Percentiles rank a stretch among this genome's conserved stretches.
phyloP scores from a whole-genome alignment of 106 monocot species.

The Allium sativum region DNA sequence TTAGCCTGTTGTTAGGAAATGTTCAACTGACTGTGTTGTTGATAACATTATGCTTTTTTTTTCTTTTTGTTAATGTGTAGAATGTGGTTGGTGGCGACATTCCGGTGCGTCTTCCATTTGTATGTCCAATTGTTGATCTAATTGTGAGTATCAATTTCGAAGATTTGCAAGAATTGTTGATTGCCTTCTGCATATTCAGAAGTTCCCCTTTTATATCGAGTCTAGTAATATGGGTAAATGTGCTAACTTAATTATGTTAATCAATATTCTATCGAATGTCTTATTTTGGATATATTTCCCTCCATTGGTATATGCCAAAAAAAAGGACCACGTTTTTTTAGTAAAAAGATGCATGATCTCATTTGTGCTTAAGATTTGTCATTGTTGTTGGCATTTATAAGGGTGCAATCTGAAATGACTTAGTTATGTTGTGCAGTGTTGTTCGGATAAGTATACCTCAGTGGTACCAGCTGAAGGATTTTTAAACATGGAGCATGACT shows the following conservation, averaged over 20 bases:
- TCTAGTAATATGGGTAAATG: neutral
- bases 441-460: neutral
- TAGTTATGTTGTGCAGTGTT: neutral
- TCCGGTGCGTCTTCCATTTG: neutral
- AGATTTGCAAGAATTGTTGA: neutral
- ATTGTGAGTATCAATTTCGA: neutral
- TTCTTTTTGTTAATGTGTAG: neutral
- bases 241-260: neutral
- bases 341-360: too few species aligned
- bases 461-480: neutral
- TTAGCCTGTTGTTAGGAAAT: too few species aligned
- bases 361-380: neutral
- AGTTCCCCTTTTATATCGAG: neutral
- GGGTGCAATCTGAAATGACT: too few species aligned
- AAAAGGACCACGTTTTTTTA: too few species aligned
- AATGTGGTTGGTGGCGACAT: neutral
- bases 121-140: neutral
- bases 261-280: too few species aligned
- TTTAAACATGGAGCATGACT: neutral
- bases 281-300: too few species aligned
- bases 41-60: too few species aligned
- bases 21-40: too few species aligned
- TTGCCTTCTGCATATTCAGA: constrained; percentile 5
- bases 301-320: too few species aligned
- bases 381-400: too few species aligned